Conservation (phyloP, 2,329 filamentous ascomycete genomes). For the Colletotrichum tropicicola region DNA sequence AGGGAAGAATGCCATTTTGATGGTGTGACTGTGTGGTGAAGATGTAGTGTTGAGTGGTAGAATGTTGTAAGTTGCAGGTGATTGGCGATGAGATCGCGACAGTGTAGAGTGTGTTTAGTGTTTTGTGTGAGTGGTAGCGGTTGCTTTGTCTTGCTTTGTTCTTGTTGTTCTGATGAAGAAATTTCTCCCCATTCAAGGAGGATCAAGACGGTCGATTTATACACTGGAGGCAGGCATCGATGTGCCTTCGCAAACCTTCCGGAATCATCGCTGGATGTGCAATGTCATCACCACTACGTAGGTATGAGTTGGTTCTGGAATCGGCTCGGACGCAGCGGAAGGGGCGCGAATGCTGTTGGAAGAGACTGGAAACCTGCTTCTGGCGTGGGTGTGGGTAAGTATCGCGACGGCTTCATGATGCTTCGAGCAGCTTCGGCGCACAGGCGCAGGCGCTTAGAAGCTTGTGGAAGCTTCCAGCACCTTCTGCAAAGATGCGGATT, state of each 20-base stretch:
- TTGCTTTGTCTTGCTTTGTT: constrained; percentile 27
- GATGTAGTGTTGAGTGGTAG: background rate
- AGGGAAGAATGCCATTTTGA: constrained; percentile 70
- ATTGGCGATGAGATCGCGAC: background rate
- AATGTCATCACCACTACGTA: constrained; percentile 3
- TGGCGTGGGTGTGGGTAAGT: background rate
- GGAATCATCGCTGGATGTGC: constrained; percentile 30
- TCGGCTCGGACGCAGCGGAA: background rate
- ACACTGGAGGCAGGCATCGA: constrained; percentile 28
- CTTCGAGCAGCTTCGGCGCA: constrained; percentile 32
- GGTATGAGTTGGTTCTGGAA: constrained; percentile 26
- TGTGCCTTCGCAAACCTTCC: constrained; percentile 37
- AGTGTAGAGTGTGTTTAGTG: background rate
- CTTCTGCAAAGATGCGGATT: too few relatives aligned
- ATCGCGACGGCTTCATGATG: constrained; percentile 18
- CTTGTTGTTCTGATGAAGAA: constrained; percentile 37
- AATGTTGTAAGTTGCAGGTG: background rate
- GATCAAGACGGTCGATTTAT: constrained; percentile 39
- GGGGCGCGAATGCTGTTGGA: background rate
- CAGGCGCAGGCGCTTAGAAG: too few relatives aligned
- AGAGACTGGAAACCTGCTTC: background rate
- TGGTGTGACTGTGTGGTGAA: constrained; percentile 12
- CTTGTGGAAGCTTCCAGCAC: constrained; percentile 37
- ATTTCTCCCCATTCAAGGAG: background rate
- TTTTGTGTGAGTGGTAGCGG: too few relatives aligned